Evolutionary conservation across 306 rosid genomes (phyloP), one percentile per base, ranked within the genome.

Genomic region (Astragalus glycyphyllos): DNA sequence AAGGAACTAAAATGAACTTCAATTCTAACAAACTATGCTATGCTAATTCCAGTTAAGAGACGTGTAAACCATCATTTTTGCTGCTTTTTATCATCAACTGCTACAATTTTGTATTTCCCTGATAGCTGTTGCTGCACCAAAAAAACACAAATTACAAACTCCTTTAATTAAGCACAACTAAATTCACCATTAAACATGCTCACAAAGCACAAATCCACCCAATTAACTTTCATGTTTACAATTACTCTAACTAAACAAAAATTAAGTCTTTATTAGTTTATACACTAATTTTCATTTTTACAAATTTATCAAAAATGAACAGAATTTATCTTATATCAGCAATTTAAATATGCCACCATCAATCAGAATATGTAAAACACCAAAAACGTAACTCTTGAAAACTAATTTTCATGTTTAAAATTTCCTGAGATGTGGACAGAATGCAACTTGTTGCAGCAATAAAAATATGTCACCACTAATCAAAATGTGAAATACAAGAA

Each of bases 101-200:
- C 90, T 60, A 94, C 98, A 65, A 94, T 94, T 67, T 81, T 90
- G 85, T 79, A 94, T 74, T 88, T 94, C 15, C 98, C 98, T 1
- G 94, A 81, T 71, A 63, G 79, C 85, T 94, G 92, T 87, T 90
- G 90, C 98, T 94, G 87, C 92, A 40, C 1, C 45, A 26, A 57
- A 10, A 84, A 78, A 56, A 38, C 42, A 65, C 29, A 73, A 46
- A 63, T 45, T 10, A 47, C 31, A 48, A 63, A 63, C 23, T 54
- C 48, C 40, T 5, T 88, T 7, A 62, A 45, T 15, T 13, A 76
- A 72, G 42, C n/a, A 11, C 53, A 60, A 0, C 6, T 5, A 3
- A 9, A 65, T 48, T 15, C 11, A 70, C 45, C 5, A 26, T 23
- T 13, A 69, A 73, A 44, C 12, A 7, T 15, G 2, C 6, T 5